phyloP scores from a whole-genome alignment of 2,329 filamentous ascomycete genomes.

The Neobulgaria alba region DNA sequence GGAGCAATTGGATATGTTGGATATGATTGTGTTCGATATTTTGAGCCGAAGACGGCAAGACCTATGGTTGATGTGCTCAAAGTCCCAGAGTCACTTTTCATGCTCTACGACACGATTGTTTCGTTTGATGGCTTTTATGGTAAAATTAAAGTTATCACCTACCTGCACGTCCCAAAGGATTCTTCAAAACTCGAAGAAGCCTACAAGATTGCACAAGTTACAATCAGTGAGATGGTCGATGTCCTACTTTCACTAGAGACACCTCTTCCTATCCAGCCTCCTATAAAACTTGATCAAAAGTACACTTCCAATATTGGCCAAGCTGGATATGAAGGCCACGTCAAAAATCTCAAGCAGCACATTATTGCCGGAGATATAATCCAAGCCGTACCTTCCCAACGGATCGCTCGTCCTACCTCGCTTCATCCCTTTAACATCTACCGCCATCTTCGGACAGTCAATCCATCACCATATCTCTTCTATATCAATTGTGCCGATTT shows the following conservation, averaged over 20 bases:
- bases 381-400: constrained; percentile 91
- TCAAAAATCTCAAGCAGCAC: constrained; percentile 78
- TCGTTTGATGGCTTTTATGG: constrained; percentile 94
- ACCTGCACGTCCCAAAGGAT: constrained; percentile 60
- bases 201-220: constrained; percentile 59
- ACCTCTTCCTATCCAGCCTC: constrained; percentile 66
- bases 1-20: constrained; percentile 95
- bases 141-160: constrained; percentile 87
- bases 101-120: constrained; percentile 91
- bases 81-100: constrained; percentile 91
- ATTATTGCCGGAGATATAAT: constrained; percentile 92
- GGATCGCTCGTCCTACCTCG: constrained; percentile 79
- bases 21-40: constrained; percentile 96
- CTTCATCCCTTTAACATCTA: constrained; percentile 98
- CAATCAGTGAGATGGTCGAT: constrained; percentile 58
- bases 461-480: constrained; percentile 95
- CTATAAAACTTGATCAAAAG: constrained; percentile 64
- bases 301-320: constrained; percentile 90
- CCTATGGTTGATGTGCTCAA: constrained; percentile 80
- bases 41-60: constrained; percentile 91
- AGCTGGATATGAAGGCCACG: constrained; percentile 83
- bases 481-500: constrained; percentile 89
- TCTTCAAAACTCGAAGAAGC: constrained; percentile 52
- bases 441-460: constrained; percentile 90
- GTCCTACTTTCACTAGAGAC: constrained; percentile 67